These are phyloP conservation scores for Tolypocladium tundrense DNA, from an alignment of 2,329 filamentous ascomycete genomes.

Conservation along the genomic window DNA sequence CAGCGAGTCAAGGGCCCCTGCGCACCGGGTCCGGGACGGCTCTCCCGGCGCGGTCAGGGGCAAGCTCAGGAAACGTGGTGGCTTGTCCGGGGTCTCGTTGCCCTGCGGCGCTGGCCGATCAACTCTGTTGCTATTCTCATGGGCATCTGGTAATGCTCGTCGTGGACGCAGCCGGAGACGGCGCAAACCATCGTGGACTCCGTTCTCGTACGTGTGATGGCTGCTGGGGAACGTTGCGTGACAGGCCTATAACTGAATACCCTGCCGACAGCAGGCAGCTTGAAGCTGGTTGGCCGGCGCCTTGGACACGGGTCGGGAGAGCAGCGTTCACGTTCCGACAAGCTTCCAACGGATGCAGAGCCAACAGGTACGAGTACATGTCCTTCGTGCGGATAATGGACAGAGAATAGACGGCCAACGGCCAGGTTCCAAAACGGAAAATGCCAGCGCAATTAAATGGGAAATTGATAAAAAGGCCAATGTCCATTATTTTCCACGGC, in stretches of 20 bases:
- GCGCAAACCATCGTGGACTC: too few species aligned
- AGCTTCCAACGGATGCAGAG: not conserved
- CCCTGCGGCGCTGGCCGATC: not conserved
- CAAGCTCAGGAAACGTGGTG: not conserved
- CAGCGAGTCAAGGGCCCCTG: not conserved
- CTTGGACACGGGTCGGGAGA: too few species aligned
- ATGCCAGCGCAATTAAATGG: not conserved
- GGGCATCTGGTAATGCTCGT: not conserved
- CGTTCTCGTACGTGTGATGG: not conserved
- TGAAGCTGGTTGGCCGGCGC: too few species aligned
- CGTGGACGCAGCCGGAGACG: not conserved
- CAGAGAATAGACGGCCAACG: not conserved
- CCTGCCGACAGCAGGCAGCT: not conserved
- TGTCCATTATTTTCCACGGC: not conserved
- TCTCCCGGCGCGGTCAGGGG: not conserved
- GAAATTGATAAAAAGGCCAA: not conserved
- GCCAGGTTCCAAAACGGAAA: not conserved
- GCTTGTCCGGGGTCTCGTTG: not conserved
- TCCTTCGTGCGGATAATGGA: too few species aligned
- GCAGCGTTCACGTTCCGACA: not conserved
- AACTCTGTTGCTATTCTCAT: not conserved
- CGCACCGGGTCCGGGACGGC: not conserved
- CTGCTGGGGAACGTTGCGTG: not conserved
- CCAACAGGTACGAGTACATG: not conserved
- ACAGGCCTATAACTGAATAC: not conserved